Base-by-base conservation (phyloP, 2,329 filamentous ascomycete species). In the Mollisia scopiformis region DNA sequence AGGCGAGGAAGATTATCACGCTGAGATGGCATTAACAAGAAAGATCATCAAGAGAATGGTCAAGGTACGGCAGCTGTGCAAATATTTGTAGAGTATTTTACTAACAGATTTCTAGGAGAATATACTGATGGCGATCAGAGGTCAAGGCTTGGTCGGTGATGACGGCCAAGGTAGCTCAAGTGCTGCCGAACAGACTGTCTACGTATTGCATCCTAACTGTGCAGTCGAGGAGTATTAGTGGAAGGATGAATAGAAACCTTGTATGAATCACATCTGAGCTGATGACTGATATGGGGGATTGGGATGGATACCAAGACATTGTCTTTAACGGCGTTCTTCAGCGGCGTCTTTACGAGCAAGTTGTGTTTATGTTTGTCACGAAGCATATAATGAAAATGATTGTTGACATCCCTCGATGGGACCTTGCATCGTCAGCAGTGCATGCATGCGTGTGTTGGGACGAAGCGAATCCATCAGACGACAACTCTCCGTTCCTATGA, bases 41-140 rank as follows among this genome's bases (percentile, higher is more conserved):
- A 95, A 97, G 84, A 94, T 99, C 56, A 78, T 99, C 68, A 96
- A 91, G 83, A 89, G 92, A 76, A 96, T 98, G 89, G 90, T 97
- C 73, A 97, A 95, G 88, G 93, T 95, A 80, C 72, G 86, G 78
- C 49, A 43, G 31, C 28, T 47, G 27, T 41, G 30, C 13, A 10
- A 7, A 5, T 1, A 23, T 37, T 8, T 43, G 10, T 23, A 6
- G 16, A 51, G 2, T 43, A 47, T 21, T 31, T 19, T 49, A 37
- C 16, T 27, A 27, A 30, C 41, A 5, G 30, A 0, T 57, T 62
- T 84, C 84, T 86, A 93, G 77, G 93, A 96, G 67, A 93, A 96
- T 68, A 93, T 96, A 21, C 84, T 98, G 52, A 92, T 95, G 78
- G 91, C 93, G 56, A 87, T 93, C 31, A 82, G 87, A 43, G 89